These are phyloP conservation scores for Magnaporthiopsis poae DNA, from an alignment of 2,329 filamentous ascomycete species.

Conservation along the genomic window DNA sequence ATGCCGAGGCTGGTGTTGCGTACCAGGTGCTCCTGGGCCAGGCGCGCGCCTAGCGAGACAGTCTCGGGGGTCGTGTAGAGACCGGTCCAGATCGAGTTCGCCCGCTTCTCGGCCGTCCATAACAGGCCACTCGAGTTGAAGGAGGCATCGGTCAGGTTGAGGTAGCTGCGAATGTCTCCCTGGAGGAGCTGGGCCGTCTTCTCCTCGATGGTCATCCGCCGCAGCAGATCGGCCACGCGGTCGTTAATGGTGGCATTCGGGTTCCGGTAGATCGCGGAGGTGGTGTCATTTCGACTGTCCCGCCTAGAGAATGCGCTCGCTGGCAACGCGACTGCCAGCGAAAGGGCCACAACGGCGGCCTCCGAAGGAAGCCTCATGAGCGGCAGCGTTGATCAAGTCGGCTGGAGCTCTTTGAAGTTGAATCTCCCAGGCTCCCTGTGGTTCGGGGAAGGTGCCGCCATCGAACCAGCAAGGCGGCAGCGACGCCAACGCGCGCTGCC, in stretches of 20 bases:
- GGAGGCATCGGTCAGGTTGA: conserved; percentile 56
- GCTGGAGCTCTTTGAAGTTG: not conserved
- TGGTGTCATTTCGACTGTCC: not conserved
- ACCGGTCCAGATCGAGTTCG: conserved; percentile 64
- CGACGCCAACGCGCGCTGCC: not conserved
- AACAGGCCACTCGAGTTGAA: conserved; percentile 59
- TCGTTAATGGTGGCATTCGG: conserved; percentile 51
- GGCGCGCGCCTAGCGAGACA: conserved; percentile 52
- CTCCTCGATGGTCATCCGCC: conserved; percentile 64
- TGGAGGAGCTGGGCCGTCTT: conserved; percentile 62
- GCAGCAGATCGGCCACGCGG: conserved; percentile 57
- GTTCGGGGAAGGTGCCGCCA: not conserved
- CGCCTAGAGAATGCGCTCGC: not conserved
- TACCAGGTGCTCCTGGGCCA: conserved; percentile 58
- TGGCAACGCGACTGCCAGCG: not conserved
- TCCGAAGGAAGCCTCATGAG: not conserved
- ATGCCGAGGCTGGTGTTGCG: conserved; percentile 60
- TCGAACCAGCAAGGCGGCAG: not conserved
- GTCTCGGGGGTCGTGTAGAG: conserved; percentile 54
- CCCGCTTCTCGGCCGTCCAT: conserved; percentile 55
- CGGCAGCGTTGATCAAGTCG: not conserved
- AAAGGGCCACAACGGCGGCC: not conserved
- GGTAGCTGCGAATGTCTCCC: conserved; percentile 64
- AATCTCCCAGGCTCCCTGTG: not conserved
- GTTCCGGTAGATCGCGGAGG: conserved; percentile 47